Conservation (phyloP, 2,329 filamentous ascomycete species). For the Penicillium sp. region DNA sequence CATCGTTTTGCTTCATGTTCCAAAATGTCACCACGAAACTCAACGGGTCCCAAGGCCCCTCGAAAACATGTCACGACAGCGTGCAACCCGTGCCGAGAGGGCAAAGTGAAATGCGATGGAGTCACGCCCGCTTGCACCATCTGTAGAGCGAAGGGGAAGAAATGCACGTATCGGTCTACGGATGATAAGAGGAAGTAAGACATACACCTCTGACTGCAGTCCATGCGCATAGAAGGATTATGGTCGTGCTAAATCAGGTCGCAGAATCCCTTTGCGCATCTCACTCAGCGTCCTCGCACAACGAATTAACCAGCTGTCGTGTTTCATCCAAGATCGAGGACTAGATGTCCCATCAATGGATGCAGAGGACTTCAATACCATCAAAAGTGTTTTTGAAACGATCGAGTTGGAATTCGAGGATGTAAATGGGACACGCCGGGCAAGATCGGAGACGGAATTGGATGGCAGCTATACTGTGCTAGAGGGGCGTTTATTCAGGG, state of each 20-base stretch:
- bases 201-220: slow-evolving; percentile 27
- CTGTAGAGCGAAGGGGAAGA: slow-evolving; percentile 41
- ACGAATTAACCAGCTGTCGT: slow-evolving; percentile 41
- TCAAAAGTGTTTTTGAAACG: slow-evolving; percentile 42
- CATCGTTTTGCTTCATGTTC: no score
- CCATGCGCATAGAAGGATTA: slow-evolving; percentile 26
- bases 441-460: background rate
- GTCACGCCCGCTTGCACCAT: slow-evolving; percentile 42
- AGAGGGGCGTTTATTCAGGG: background rate
- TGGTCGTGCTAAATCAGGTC: background rate
- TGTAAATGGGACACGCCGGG: no score
- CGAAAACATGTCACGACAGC: slow-evolving; percentile 51
- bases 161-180: slow-evolving; percentile 44
- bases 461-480: background rate
- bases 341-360: slow-evolving; percentile 44
- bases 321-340: slow-evolving; percentile 47
- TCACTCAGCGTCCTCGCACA: background rate
- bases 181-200: slow-evolving; percentile 46
- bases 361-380: slow-evolving; percentile 39
- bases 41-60: slow-evolving; percentile 27
- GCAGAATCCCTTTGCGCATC: slow-evolving; percentile 1
- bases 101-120: slow-evolving; percentile 49
- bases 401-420: slow-evolving; percentile 27
- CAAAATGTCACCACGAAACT: no score
- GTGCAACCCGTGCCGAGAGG: slow-evolving; percentile 51